phyloP scores from a whole-genome alignment of 2,329 filamentous ascomycete genomes.

The Aureobasidium namibiae region DNA sequence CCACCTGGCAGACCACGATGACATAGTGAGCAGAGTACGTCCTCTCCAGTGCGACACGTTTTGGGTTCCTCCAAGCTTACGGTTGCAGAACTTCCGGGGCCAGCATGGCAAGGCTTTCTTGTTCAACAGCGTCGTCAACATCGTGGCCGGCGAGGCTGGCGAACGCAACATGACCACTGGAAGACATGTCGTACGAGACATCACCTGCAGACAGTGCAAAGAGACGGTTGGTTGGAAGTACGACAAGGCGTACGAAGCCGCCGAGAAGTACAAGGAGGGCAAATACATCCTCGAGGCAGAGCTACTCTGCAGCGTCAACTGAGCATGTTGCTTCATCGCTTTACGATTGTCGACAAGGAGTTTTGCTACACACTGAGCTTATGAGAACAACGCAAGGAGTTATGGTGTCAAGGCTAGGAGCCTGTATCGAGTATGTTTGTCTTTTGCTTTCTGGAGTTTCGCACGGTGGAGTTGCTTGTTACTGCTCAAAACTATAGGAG shows the following conservation, averaged over 20 bases:
- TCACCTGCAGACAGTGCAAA: conserved; percentile 82
- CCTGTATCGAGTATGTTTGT: background rate
- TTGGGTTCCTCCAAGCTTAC: conserved; percentile 3
- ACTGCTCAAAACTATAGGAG: background rate
- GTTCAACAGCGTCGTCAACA: conserved; percentile 90
- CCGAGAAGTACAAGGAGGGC: conserved; percentile 97
- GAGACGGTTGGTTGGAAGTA: conserved; percentile 98
- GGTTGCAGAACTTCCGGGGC: conserved; percentile 80
- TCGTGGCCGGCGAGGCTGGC: conserved; percentile 71
- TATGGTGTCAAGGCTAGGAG: background rate
- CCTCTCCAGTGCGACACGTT: background rate
- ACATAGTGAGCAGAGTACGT: conserved; percentile 85
- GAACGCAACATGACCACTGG: conserved; percentile 99
- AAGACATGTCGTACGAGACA: conserved; percentile 87
- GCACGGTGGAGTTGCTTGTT: background rate
- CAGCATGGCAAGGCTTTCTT: conserved; percentile 98
- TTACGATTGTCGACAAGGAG: conserved; percentile 1
- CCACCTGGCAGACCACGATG: conserved; percentile 88
- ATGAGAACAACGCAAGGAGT: conserved; percentile 8
- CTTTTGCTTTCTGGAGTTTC: background rate
- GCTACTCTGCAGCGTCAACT: conserved; percentile 68
- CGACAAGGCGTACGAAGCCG: conserved; percentile 86
- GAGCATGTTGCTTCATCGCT: conserved; percentile 15
- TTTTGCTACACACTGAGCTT: background rate
- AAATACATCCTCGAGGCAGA: conserved; percentile 96